Evolutionary conservation across 116 monocot species (phyloP).

Genomic region (Iris pallida): DNA sequence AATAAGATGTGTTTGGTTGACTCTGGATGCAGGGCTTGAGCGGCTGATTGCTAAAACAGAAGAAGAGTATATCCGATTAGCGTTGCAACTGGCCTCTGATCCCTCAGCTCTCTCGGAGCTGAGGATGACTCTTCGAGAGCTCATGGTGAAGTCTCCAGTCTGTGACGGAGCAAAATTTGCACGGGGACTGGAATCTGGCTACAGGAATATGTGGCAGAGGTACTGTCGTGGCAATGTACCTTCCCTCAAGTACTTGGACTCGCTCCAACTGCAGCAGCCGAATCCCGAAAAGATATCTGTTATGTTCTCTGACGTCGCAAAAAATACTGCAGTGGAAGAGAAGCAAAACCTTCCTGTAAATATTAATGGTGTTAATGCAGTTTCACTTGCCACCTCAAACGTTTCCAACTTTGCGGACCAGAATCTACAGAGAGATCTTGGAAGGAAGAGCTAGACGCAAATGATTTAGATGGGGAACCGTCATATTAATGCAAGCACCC

Average conservation of each 20-base stretch:
- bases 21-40: slow-evolving; percentile 48
- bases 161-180: slow-evolving; percentile 78
- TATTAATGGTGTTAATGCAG: slow-evolving; percentile 24
- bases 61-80: slow-evolving; percentile 73
- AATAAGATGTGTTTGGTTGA: background rate
- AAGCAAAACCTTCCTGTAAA: slow-evolving; percentile 6
- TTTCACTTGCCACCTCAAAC: background rate
- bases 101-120: slow-evolving; percentile 60
- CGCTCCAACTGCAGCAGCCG: slow-evolving; percentile 30
- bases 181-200: slow-evolving; percentile 55
- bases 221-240: slow-evolving; percentile 77
- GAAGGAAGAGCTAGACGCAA: no score
- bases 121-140: slow-evolving; percentile 73
- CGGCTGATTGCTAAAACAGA: slow-evolving; percentile 69
- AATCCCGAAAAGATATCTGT: slow-evolving; percentile 16
- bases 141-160: slow-evolving; percentile 78
- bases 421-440: background rate
- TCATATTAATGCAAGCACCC: no score
- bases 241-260: slow-evolving; percentile 44
- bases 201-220: slow-evolving; percentile 75
- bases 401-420: background rate
- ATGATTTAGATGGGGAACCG: no score
- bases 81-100: slow-evolving; percentile 66
- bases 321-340: background rate
- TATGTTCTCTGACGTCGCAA: slow-evolving; percentile 18